A percentile compares a stretch with the other conserved stretches of the same genome.
These are phyloP conservation scores for Ilex paraguariensis DNA, from an alignment of 305 asterid species.

Conservation along the genomic window DNA sequence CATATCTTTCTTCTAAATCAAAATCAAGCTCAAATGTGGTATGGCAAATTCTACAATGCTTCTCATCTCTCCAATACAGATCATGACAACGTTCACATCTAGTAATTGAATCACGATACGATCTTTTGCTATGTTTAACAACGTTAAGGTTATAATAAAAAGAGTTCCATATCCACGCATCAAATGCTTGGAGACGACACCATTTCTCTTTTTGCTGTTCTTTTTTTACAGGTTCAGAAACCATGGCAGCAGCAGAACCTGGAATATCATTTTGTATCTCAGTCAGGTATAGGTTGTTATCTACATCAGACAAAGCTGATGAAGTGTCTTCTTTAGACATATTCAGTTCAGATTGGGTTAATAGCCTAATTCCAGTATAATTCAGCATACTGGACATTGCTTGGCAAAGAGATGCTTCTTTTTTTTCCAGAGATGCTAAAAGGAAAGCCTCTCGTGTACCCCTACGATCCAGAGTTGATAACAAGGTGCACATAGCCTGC, in stretches of 20 bases:
- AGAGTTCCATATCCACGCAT: slow-evolving; percentile 77
- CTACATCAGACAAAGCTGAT: slow-evolving; percentile 93
- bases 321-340: slow-evolving; percentile 75
- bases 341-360: slow-evolving; percentile 32
- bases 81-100: slow-evolving; percentile 88
- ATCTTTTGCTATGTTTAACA: slow-evolving; percentile 69
- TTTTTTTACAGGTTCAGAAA: slow-evolving; percentile 38
- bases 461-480: slow-evolving; percentile 63
- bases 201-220: slow-evolving; percentile 48
- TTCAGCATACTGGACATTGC: slow-evolving; percentile 44
- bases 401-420: slow-evolving; percentile 45
- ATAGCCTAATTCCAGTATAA: slow-evolving; percentile 35
- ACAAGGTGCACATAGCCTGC: slow-evolving; percentile 66
- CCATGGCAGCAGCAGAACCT: slow-evolving; percentile 28
- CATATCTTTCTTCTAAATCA: slow-evolving; percentile 85
- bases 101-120: slow-evolving; percentile 67
- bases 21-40: slow-evolving; percentile 93
- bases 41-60: slow-evolving; percentile 91
- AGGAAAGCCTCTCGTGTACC: slow-evolving; percentile 91
- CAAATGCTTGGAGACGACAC: slow-evolving; percentile 52
- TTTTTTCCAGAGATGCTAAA: slow-evolving; percentile 55
- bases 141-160: slow-evolving; percentile 65
- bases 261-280: slow-evolving; percentile 45
- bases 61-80: slow-evolving; percentile 94
- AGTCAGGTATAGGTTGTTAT: slow-evolving; percentile 39